A percentile compares a stretch with the other conserved stretches of the same genome.
These are phyloP conservation scores for Lactarius psammicola DNA, from an alignment of 768 basidiomycete genomes.

Conservation along the genomic window DNA sequence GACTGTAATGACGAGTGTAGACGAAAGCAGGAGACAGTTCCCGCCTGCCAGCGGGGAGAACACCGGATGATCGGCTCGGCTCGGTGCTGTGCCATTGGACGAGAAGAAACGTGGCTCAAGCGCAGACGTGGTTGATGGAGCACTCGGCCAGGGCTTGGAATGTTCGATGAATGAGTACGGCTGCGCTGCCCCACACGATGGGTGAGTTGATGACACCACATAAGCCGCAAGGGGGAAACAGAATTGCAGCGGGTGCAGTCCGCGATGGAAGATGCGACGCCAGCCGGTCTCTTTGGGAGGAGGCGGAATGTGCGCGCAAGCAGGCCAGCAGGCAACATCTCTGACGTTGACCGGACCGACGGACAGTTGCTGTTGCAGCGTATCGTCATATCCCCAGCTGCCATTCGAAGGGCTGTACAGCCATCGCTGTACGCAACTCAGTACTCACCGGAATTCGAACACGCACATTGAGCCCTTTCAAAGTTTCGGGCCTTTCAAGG, in stretches of 20 bases:
- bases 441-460: too few relatives aligned
- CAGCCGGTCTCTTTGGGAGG: background rate
- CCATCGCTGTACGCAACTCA: too few relatives aligned
- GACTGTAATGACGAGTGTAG: conserved; percentile 84
- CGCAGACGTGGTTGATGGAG: conserved; percentile 20
- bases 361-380: too few relatives aligned
- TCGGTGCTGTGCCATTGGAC: conserved; percentile 35
- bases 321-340: background rate
- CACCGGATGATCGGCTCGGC: conserved; percentile 44
- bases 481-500: too few relatives aligned
- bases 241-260: background rate
- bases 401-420: conserved; percentile 30
- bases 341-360: too few relatives aligned
- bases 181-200: background rate
- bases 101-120: conserved; percentile 44
- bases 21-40: conserved; percentile 82
- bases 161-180: background rate
- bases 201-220: background rate
- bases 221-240: background rate
- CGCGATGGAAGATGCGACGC: background rate
- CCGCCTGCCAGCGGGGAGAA: conserved; percentile 70
- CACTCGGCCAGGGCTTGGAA: conserved; percentile 16
- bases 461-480: too few relatives aligned
- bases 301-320: conserved; percentile 1
- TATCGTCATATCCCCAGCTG: conserved; percentile 31